A percentile compares a stretch with the other conserved stretches of the same genome.
These are phyloP conservation scores for Thelephora terrestris DNA, from an alignment of 1,284 basidiomycete genomes.

Conservation along the genomic window DNA sequence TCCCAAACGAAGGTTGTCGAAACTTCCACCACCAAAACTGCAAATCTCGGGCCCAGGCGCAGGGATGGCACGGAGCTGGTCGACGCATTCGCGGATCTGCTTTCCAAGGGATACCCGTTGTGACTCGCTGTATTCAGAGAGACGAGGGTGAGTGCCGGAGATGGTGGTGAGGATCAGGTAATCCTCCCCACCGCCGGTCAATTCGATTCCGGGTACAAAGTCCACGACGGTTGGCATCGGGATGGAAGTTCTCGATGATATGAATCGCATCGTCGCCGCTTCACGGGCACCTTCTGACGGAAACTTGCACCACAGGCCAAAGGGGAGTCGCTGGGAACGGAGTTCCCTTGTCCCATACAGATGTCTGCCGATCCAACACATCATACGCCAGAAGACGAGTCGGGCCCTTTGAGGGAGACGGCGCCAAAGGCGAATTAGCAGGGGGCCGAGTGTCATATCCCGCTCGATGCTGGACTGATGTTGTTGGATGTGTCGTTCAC, in stretches of 20 bases:
- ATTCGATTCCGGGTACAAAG: neutral
- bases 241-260: neutral
- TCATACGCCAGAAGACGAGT: neutral
- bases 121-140: neutral
- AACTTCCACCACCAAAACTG: slow-evolving; percentile 6
- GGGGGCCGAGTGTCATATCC: no score
- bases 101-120: neutral
- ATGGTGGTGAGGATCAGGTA: neutral
- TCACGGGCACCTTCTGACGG: neutral
- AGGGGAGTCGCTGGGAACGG: neutral
- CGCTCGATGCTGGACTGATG: no score
- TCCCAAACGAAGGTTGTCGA: neutral
- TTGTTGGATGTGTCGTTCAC: no score
- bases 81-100: slow-evolving; percentile 1
- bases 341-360: neutral
- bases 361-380: slow-evolving; percentile 1
- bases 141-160: neutral
- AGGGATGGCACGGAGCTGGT: slow-evolving; percentile 7
- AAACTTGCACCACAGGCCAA: neutral
- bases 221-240: neutral
- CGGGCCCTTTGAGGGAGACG: neutral
- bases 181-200: neutral
- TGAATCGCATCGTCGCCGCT: neutral
- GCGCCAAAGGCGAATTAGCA: neutral
- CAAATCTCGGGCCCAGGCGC: slow-evolving; percentile 5